Conservation (phyloP, 768 basidiomycete species). For the Tulasnella sp. region DNA sequence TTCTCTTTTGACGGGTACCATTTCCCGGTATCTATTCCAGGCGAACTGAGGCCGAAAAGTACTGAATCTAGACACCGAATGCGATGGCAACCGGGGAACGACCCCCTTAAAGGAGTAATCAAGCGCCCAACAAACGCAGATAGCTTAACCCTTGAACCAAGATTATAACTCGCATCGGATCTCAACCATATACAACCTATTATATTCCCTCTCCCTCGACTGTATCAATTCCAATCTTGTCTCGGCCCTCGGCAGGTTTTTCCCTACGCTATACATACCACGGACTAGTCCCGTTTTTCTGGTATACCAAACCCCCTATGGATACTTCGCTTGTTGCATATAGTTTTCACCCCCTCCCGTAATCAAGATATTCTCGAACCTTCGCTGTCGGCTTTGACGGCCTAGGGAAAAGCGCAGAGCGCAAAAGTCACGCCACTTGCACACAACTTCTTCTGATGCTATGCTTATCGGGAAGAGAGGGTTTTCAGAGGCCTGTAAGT, state of each 20-base stretch:
- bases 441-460: not conserved
- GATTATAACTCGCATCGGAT: not conserved
- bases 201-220: not conserved
- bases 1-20: not conserved
- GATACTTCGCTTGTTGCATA: not conserved
- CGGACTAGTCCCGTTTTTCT: not conserved
- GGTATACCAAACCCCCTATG: not conserved
- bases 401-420: not conserved
- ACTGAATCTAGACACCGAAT: not conserved
- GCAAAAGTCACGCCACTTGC: slow-evolving; percentile 6
- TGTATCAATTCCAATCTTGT: not conserved
- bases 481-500: not conserved
- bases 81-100: not conserved
- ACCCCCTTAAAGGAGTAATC: not conserved
- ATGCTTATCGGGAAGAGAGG: not conserved
- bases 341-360: not conserved
- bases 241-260: not conserved
- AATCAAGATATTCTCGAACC: not conserved
- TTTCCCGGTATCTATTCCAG: not conserved
- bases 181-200: not conserved
- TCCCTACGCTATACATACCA: not conserved
- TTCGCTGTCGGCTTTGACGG: not conserved
- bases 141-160: not conserved
- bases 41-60: not conserved
- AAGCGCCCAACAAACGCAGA: not conserved